Base-by-base conservation (phyloP, 169 alveolate species). In the Ichthyophthirius multifiliis region DNA sequence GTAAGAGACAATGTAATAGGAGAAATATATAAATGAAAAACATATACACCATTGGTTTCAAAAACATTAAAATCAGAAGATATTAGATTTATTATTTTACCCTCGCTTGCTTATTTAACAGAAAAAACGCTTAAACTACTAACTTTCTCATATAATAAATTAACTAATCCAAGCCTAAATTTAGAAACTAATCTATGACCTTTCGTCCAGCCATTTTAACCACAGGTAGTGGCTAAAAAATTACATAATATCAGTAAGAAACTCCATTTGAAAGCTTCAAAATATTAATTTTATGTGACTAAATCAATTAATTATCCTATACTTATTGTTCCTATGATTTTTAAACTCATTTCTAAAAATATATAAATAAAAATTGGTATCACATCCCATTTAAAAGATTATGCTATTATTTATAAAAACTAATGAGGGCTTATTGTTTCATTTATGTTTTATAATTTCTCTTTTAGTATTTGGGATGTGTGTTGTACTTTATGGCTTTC, bases 11-110 rank as follows among this genome's bases (percentile, higher is more conserved):
- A n/a, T 16, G 34, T 32, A n/a, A 65, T 32, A 16, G 75, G 75
- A 65, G 46, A 32, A 3, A 31, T 15, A 12, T 32, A 7, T 4
- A 32, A 31, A 46, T 32, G 46, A 9, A 32, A 65, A n/a, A 35
- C 34, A 65, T 32, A 32, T 4, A 65, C 43, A 1, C 43, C 46
- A 32, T 65, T 65, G 34, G 16, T 32, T n/a, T 65, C 75, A 32
- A 35, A 31, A 34, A 46, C 16, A 65, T 71, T 65, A 10, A 78
- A 45, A 65, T 78, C 85, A 15, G 71, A 55, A 12, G 85, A 65
- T 30, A 78, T 27, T 48, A 78, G 16, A 65, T 78, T 78, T 65
- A 78, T 18, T n/a, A 78, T 65, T 32, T 78, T 78, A 16, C 85
- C 85, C 0, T 65, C 39, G 20, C 65, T 65, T n/a, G 85, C 85